phyloP scores from a whole-genome alignment of 164 flowering plant genomes.

The Berberis vulgaris region DNA sequence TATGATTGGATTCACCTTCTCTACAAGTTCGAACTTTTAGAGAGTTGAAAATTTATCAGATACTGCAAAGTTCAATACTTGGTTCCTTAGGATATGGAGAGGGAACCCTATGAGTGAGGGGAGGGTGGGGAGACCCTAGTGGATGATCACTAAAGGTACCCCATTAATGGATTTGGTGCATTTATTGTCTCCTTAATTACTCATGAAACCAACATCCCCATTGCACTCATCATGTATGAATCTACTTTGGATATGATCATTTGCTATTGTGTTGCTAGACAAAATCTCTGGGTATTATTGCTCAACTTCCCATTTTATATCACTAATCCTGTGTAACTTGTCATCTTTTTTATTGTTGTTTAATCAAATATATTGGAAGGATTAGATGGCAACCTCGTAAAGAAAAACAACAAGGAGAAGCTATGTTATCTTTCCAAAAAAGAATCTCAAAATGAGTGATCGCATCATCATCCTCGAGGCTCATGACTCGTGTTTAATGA shows the following conservation, averaged over 20 bases:
- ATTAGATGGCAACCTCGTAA: not conserved
- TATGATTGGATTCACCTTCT: too few species aligned
- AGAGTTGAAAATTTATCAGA: slow-evolving; percentile 24
- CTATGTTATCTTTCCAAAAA: not conserved
- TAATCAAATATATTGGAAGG: not conserved
- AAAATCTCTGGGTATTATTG: slow-evolving; percentile 2
- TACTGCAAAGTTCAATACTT: slow-evolving; percentile 14
- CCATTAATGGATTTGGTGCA: slow-evolving; percentile 15
- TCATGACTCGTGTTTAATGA: not conserved
- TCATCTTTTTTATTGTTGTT: slow-evolving; percentile 4
- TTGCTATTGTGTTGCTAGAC: slow-evolving; percentile 15
- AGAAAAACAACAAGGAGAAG: not conserved
- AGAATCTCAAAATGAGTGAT: not conserved
- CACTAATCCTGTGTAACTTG: slow-evolving; percentile 5
- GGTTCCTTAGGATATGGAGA: slow-evolving; percentile 9
- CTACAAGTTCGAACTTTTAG: not conserved
- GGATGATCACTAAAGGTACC: slow-evolving; percentile 9
- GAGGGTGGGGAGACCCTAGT: not conserved
- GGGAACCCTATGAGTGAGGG: not conserved
- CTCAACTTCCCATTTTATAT: slow-evolving; percentile 4
- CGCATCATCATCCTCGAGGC: slow-evolving; percentile 1
- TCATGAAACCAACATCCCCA: slow-evolving; percentile 35
- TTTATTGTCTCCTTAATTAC: slow-evolving; percentile 13
- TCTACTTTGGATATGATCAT: slow-evolving; percentile 34
- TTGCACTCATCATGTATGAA: slow-evolving; percentile 16